A percentile compares a stretch with the other conserved stretches of the same genome.
These are phyloP conservation scores for Candida neerlandica DNA, from an alignment of 1,139 yeast genomes.

Conservation along the genomic window DNA sequence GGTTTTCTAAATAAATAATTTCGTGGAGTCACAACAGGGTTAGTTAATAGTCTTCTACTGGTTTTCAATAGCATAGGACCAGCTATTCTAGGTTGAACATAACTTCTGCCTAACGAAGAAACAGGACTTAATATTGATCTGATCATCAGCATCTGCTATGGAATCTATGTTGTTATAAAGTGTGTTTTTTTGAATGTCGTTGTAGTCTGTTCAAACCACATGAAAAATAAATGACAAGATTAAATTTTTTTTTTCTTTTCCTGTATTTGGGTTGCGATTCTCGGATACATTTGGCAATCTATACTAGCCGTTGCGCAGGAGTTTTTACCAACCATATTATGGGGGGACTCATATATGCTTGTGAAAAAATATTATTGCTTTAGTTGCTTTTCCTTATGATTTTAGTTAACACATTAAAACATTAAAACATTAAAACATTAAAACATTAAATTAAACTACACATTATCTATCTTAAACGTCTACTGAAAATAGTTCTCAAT, in stretches of 20 bases:
- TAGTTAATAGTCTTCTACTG: background rate
- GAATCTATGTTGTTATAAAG: background rate
- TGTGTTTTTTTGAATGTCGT: background rate
- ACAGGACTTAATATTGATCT: background rate
- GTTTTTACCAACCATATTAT: background rate
- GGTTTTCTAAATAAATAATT: background rate
- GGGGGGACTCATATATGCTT: background rate
- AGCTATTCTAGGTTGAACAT: background rate
- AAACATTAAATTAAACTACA: background rate
- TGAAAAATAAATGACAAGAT: conserved; percentile 1
- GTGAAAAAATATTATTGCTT: background rate
- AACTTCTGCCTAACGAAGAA: background rate
- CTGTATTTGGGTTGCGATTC: background rate
- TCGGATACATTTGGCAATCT: background rate
- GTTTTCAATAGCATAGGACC: background rate
- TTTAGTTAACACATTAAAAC: too few relatives aligned
- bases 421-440: background rate
- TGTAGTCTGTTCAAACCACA: background rate
- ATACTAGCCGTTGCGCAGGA: background rate
- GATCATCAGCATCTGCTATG: background rate
- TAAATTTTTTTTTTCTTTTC: background rate
- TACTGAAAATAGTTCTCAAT: conserved; percentile 3
- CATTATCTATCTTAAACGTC: background rate
- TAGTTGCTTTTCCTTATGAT: too few relatives aligned
- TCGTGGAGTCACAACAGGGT: background rate